Evolutionary conservation across 169 alveolate genomes (phyloP).

Genomic region (Theileria equi): DNA sequence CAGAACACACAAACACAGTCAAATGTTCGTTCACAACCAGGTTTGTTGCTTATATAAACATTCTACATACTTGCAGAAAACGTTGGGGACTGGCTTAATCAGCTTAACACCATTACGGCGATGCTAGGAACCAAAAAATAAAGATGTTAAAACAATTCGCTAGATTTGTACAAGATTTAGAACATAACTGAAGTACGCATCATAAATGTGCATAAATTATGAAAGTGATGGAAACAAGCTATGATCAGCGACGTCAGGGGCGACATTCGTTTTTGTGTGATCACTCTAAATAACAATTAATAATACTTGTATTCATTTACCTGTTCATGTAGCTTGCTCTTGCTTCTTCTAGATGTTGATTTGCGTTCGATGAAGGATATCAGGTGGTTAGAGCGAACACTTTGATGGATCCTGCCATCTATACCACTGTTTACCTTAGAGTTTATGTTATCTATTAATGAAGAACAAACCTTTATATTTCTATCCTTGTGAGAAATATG

Average conservation of each 20-base stretch:
- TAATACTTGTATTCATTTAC: neutral
- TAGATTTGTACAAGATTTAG: neutral
- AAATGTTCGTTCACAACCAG: neutral
- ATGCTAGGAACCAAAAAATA: conserved; percentile 47
- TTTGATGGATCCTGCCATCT: too few relatives aligned
- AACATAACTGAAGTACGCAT: neutral
- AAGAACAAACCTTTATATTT: too few relatives aligned
- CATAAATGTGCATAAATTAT: neutral
- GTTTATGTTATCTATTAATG: too few relatives aligned
- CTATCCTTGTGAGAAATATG: too few relatives aligned
- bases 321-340: neutral
- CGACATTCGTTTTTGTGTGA: neutral
- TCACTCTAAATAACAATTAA: neutral
- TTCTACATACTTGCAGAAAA: neutral
- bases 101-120: conserved; percentile 46
- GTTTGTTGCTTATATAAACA: neutral
- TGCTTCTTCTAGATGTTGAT: too few relatives aligned
- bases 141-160: neutral
- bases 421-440: too few relatives aligned
- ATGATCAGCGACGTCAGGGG: neutral
- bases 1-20: conserved; percentile 2
- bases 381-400: too few relatives aligned
- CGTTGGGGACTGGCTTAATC: conserved; percentile 52
- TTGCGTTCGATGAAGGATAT: too few relatives aligned
- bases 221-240: neutral